These are phyloP conservation scores for Solanum appendiculatum DNA, from an alignment of 257 asterid genomes.

Conservation along the genomic window DNA sequence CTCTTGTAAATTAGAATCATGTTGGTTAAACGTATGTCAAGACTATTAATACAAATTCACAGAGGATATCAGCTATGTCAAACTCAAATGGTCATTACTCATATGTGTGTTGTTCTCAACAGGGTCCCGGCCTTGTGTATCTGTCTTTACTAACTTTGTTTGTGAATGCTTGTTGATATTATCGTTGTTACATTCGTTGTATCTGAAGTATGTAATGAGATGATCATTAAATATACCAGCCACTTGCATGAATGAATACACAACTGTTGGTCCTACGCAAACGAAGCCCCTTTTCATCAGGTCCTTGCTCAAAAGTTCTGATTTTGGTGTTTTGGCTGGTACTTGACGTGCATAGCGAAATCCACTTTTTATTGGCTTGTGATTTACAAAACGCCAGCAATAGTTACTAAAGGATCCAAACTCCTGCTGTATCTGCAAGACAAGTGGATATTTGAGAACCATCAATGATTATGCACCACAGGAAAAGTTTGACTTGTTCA, in stretches of 20 bases:
- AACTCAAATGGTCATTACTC: constrained; percentile 5
- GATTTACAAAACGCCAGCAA: constrained; percentile 65
- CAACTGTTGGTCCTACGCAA: constrained; percentile 66
- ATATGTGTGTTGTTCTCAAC: constrained; percentile 3
- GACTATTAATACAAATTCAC: background rate
- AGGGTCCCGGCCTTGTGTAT: background rate
- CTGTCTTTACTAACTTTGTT: constrained; percentile 4
- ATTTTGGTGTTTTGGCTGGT: constrained; percentile 71
- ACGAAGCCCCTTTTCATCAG: constrained; percentile 67
- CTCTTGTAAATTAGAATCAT: background rate
- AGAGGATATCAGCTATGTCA: background rate
- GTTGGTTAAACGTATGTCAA: background rate
- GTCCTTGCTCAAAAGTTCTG: constrained; percentile 69
- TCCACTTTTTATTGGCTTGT: constrained; percentile 34
- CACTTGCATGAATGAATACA: constrained; percentile 76
- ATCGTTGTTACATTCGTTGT: constrained; percentile 29
- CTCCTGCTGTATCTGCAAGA: constrained; percentile 51
- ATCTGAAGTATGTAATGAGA: constrained; percentile 57
- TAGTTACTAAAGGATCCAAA: constrained; percentile 69
- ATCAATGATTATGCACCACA: background rate
- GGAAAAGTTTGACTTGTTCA: background rate
- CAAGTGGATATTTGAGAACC: background rate
- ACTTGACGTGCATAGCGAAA: constrained; percentile 54
- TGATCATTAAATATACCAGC: constrained; percentile 70
- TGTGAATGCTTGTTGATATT: constrained; percentile 6